These are phyloP conservation scores for Pythium sukuiense DNA, from an alignment of 352 stramenopile species.

Conservation along the genomic window DNA sequence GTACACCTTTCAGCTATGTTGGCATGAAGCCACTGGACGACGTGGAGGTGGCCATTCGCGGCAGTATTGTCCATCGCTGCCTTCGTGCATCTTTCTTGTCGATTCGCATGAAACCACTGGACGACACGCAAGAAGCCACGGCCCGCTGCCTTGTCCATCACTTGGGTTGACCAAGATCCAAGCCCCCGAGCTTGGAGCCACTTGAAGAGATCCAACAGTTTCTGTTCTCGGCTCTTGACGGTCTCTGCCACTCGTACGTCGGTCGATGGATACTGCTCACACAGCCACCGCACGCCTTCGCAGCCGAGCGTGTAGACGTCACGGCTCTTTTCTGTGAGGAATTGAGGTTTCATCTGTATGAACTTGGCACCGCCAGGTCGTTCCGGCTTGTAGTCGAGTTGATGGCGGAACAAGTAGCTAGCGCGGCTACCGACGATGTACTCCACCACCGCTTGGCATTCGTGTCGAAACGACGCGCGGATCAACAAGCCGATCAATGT, in stretches of 20 bases:
- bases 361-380: not conserved
- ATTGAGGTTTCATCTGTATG: not conserved
- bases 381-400: not conserved
- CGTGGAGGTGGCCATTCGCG: not conserved
- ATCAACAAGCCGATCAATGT: not conserved
- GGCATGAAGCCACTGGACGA: not conserved
- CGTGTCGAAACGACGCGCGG: not conserved
- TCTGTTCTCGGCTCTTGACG: not conserved
- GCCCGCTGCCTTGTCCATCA: not conserved
- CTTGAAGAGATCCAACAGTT: not conserved
- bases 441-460: not conserved
- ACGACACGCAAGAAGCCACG: not conserved
- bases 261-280: not conserved
- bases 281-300: not conserved
- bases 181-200: not conserved
- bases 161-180: not conserved
- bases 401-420: not conserved
- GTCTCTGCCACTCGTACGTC: not conserved
- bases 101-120: not conserved
- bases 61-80: not conserved
- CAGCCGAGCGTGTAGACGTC: not conserved
- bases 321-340: not conserved
- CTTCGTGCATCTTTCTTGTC: not conserved
- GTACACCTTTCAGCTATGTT: not conserved
- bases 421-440: not conserved